Conservation (phyloP, 352 stramenopile species). For the Phytophthora ohioensis region DNA sequence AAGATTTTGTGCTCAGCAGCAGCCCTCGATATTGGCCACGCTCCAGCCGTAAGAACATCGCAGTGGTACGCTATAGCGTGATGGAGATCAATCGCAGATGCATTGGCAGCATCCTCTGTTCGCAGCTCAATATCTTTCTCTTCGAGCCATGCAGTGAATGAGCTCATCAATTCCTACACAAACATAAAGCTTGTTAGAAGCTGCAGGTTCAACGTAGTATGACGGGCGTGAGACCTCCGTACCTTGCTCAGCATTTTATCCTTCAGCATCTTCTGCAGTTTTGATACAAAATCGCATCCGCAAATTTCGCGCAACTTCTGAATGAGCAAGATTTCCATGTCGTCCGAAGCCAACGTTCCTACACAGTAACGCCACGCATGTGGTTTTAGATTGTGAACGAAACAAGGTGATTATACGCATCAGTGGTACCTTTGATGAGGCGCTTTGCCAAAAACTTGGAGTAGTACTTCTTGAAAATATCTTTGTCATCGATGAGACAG, state of each 20-base stretch:
- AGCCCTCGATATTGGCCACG: conserved; percentile 85
- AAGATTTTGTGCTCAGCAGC: conserved; percentile 57
- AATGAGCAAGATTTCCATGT: conserved; percentile 82
- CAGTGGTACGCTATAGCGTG: conserved; percentile 72
- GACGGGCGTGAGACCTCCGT: background rate
- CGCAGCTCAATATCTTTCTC: conserved; percentile 66
- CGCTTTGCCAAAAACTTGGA: conserved; percentile 86
- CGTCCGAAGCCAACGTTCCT: conserved; percentile 75
- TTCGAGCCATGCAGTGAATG: conserved; percentile 78
- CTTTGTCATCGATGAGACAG: conserved; percentile 91
- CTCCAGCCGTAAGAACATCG: conserved; percentile 83
- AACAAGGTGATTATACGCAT: background rate
- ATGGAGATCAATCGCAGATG: conserved; percentile 64
- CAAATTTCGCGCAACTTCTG: conserved; percentile 89
- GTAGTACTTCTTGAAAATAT: conserved; percentile 92
- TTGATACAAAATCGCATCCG: conserved; percentile 88
- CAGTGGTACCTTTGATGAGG: conserved; percentile 78
- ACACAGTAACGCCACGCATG: conserved; percentile 1
- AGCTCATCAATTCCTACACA: conserved; percentile 65
- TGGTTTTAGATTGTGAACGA: background rate
- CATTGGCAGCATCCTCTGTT: conserved; percentile 42
- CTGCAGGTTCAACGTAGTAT: background rate
- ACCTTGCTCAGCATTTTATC: conserved; percentile 90
- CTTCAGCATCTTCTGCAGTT: conserved; percentile 91
- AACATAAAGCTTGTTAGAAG: conserved; percentile 5